Evolutionary conservation across 192 early-diverging fungal genomes (phyloP).

Genomic region (Gamsiella multidivaricata): DNA sequence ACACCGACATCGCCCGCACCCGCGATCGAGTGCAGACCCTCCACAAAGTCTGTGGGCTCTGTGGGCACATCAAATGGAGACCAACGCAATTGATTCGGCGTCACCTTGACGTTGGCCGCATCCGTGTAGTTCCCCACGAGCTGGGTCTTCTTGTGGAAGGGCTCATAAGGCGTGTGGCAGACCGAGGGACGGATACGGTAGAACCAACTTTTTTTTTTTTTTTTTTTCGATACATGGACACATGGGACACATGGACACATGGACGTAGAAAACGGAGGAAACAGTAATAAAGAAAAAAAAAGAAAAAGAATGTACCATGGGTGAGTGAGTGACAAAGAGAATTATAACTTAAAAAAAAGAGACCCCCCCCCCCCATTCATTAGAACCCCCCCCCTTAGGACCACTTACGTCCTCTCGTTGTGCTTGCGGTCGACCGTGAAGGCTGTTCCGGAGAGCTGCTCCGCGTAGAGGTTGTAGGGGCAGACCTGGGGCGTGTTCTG

Average conservation of each 20-base stretch:
- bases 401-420: constrained; percentile 78
- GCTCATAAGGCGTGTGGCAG: constrained; percentile 78
- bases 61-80: constrained; percentile 83
- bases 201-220: too few relatives aligned
- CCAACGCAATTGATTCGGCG: constrained; percentile 94
- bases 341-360: too few relatives aligned
- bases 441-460: constrained; percentile 93
- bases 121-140: constrained; percentile 72
- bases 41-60: constrained; percentile 78
- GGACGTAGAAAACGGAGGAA: background rate
- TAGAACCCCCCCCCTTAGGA: too few relatives aligned
- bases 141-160: constrained; percentile 29
- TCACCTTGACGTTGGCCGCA: constrained; percentile 65
- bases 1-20: constrained; percentile 87
- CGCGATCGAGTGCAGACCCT: constrained; percentile 85
- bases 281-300: background rate
- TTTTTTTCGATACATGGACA: background rate
- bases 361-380: too few relatives aligned
- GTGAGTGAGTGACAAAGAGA: too few relatives aligned
- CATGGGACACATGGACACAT: background rate
- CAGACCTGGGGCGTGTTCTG: constrained; percentile 94
- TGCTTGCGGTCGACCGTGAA: constrained; percentile 85
- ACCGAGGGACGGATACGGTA: constrained; percentile 96
- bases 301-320: too few relatives aligned
- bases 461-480: constrained; percentile 92